phyloP scores from a whole-genome alignment of 2,329 filamentous ascomycete genomes.

The Botryosphaeria dothidea region DNA sequence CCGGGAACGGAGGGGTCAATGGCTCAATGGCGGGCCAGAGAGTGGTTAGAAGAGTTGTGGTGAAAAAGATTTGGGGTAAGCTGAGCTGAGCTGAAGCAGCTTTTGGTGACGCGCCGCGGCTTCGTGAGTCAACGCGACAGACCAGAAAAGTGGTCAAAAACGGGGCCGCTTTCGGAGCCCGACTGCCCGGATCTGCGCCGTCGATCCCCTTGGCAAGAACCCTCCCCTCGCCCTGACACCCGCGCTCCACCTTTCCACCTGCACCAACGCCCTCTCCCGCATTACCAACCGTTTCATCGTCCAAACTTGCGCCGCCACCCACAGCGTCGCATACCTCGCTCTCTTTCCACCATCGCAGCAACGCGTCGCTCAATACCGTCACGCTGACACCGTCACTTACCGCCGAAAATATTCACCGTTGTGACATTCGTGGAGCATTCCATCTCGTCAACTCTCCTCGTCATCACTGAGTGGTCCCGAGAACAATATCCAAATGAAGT shows the following conservation, averaged over 20 bases:
- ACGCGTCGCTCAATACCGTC: too few species aligned
- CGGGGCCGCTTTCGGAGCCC: constrained; percentile 16
- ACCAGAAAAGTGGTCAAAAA: constrained; percentile 14
- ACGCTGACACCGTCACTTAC: too few species aligned
- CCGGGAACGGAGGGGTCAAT: not conserved
- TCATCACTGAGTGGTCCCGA: too few species aligned
- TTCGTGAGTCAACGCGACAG: constrained; percentile 12
- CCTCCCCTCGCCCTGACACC: not conserved
- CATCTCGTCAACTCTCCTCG: too few species aligned
- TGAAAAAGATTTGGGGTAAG: not conserved
- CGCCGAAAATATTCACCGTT: too few species aligned
- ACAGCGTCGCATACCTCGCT: too few species aligned
- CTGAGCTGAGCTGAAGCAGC: not conserved
- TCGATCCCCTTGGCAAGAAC: not conserved
- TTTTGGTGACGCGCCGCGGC: not conserved
- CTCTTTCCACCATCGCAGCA: too few species aligned
- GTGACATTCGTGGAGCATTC: too few species aligned
- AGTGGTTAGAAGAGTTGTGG: not conserved
- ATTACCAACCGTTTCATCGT: not conserved
- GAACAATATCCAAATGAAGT: too few species aligned
- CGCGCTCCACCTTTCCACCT: not conserved
- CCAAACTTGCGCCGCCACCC: too few species aligned
- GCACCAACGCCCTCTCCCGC: not conserved
- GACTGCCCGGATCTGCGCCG: not conserved
- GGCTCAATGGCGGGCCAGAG: not conserved